Evolutionary conservation across 169 alveolate genomes (phyloP).

Genomic region (Plasmodium falciparum): DNA sequence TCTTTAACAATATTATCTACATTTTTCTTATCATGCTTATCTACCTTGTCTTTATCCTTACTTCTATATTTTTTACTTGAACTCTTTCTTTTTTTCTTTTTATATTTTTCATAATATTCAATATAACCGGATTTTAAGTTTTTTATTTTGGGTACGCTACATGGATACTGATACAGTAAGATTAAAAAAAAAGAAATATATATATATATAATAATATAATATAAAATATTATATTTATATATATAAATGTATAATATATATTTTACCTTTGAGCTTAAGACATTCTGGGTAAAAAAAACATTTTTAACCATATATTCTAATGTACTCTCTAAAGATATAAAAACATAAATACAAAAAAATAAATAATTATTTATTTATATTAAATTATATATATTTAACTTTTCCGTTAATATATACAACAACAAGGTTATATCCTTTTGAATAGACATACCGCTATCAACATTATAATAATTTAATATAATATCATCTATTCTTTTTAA

Average conservation of each 20-base stretch:
- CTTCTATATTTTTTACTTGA: constrained; percentile 14
- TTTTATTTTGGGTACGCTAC: constrained; percentile 70
- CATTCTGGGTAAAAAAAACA: constrained; percentile 56
- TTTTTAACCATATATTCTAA: constrained; percentile 74
- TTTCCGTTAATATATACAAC: neutral
- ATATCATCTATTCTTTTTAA: constrained; percentile 80
- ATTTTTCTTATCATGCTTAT: constrained; percentile 30
- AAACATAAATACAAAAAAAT: neutral
- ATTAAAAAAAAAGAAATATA: neutral
- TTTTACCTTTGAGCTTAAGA: constrained; percentile 55
- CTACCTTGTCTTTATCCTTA: constrained; percentile 31
- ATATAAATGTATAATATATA: neutral
- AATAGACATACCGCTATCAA: constrained; percentile 67
- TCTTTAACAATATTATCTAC: constrained; percentile 20
- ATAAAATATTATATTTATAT: neutral
- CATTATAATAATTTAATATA: constrained; percentile 78
- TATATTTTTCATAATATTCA: constrained; percentile 69
- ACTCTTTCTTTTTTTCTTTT: constrained; percentile 38
- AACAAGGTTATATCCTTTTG: too few relatives aligned
- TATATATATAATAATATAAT: neutral
- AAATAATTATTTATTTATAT: neutral
- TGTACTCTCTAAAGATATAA: constrained; percentile 51
- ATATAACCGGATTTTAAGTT: constrained; percentile 73
- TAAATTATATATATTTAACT: neutral
- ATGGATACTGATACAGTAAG: constrained; percentile 48